phyloP scores from a whole-genome alignment of 2,329 filamentous ascomycete genomes.

The Colletotrichum filicis region DNA sequence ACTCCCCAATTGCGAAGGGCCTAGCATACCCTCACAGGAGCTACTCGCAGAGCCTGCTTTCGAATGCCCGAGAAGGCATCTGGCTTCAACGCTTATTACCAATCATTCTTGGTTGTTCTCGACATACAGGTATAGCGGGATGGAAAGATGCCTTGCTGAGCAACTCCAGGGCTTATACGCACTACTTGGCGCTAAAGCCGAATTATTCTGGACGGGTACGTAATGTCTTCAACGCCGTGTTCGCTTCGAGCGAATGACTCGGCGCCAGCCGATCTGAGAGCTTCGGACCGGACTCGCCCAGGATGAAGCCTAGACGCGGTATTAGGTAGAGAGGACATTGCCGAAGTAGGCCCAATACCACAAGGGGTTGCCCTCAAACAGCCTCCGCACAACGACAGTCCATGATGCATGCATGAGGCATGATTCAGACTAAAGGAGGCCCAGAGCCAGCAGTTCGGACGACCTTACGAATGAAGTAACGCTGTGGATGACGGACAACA shows the following conservation, averaged over 20 bases:
- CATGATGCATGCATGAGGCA: constrained; percentile 29
- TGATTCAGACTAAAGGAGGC: constrained; percentile 10
- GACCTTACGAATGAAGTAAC: constrained; percentile 13
- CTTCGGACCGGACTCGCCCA: constrained; percentile 26
- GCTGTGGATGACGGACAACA: background rate
- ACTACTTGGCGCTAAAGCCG: background rate
- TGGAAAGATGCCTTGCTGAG: background rate
- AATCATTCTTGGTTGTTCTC: background rate
- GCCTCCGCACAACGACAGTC: constrained; percentile 7
- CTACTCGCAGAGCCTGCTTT: background rate
- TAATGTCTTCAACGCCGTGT: constrained; percentile 22
- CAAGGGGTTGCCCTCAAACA: background rate
- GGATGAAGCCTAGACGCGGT: constrained; percentile 7
- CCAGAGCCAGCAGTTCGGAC: constrained; percentile 26
- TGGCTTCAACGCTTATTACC: background rate
- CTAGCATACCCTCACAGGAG: background rate
- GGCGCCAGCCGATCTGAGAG: constrained; percentile 23
- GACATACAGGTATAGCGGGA: constrained; percentile 2
- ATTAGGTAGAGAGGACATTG: background rate
- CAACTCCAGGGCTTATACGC: constrained; percentile 1
- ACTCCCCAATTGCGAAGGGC: background rate
- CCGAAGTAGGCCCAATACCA: constrained; percentile 2
- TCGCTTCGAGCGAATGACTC: constrained; percentile 29
- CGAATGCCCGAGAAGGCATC: background rate
- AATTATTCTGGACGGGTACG: background rate